A percentile compares a stretch with the other conserved stretches of the same genome.
Conservation (phyloP, 106 monocot genomes). For the Iris macrosiphon region DNA sequence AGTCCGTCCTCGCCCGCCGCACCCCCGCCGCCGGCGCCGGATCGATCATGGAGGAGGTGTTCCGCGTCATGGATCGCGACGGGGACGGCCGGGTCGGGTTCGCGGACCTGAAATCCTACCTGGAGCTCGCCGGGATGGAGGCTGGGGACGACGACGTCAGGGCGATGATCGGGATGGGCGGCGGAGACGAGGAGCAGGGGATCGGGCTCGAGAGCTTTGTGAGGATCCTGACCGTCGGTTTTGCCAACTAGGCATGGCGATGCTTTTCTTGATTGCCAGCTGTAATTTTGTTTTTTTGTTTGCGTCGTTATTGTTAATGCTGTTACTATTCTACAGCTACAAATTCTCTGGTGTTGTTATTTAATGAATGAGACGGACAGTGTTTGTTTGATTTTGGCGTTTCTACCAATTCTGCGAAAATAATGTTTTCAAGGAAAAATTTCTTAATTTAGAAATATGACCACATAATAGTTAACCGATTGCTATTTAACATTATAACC, state of each 20-base stretch:
- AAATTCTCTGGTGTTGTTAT: no score
- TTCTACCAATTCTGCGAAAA: no score
- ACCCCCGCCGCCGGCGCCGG: neutral
- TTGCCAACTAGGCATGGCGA: neutral
- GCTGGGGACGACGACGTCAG: slow-evolving; percentile 53
- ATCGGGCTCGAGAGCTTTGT: slow-evolving; percentile 39
- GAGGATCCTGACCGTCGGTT: slow-evolving; percentile 45
- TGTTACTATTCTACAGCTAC: no score
- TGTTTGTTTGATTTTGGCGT: no score
- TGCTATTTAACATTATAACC: no score
- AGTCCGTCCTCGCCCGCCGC: slow-evolving; percentile 37
- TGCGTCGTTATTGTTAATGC: no score
- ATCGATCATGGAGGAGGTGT: slow-evolving; percentile 46
- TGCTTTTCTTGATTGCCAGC: no score
- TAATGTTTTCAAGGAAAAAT: no score
- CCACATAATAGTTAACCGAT: no score
- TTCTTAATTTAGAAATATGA: no score
- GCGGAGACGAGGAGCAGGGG: slow-evolving; percentile 27
- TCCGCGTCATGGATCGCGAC: slow-evolving; percentile 78
- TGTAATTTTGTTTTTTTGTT: no score
- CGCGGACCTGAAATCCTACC: slow-evolving; percentile 57
- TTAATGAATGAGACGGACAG: no score
- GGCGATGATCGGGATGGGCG: slow-evolving; percentile 62
- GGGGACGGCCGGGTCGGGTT: slow-evolving; percentile 88
- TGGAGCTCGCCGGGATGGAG: slow-evolving; percentile 39